Percentiles rank a stretch among this genome's conserved stretches.
phyloP scores from a whole-genome alignment of 352 stramenopile genomes.

The Globisporangium canariense region DNA sequence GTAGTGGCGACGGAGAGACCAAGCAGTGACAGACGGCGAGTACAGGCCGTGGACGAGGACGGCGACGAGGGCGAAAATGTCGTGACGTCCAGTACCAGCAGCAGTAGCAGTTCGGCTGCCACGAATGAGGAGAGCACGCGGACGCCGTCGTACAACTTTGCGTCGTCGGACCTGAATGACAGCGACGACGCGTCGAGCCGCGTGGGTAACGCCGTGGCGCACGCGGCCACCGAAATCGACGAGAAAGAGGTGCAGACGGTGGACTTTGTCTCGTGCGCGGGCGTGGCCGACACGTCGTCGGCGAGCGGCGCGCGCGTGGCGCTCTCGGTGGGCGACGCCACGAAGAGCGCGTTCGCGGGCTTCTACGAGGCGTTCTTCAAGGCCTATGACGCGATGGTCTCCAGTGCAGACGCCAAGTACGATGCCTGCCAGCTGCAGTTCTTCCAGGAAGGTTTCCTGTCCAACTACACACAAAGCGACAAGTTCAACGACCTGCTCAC shows the following conservation, averaged over 20 bases:
- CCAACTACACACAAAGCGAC: constrained; percentile 30
- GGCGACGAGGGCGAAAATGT: neutral
- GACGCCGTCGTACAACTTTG: constrained; percentile 30
- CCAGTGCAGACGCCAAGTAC: constrained; percentile 40
- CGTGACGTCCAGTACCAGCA: neutral
- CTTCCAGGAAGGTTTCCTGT: constrained; percentile 50
- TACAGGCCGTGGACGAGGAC: neutral
- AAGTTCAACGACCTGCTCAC: constrained; percentile 17
- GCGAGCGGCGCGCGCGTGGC: constrained; percentile 35
- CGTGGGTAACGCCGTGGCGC: constrained; percentile 30
- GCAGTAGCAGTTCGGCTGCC: neutral
- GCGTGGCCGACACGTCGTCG: constrained; percentile 8
- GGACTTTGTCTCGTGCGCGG: constrained; percentile 43
- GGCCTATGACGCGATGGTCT: constrained; percentile 63
- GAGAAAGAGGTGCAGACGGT: constrained; percentile 52
- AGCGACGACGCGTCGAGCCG: constrained; percentile 13
- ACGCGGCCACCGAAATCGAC: constrained; percentile 17
- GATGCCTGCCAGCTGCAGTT: constrained; percentile 71
- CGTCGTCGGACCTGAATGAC: constrained; percentile 9
- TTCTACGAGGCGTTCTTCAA: constrained; percentile 58
- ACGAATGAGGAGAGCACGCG: constrained; percentile 6
- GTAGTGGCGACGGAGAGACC: neutral
- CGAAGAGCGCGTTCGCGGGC: constrained; percentile 38
- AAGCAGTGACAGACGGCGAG: constrained; percentile 5
- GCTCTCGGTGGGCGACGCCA: constrained; percentile 41